A percentile compares a stretch with the other conserved stretches of the same genome.
Evolutionary conservation across 768 basidiomycete genomes (phyloP).

Genomic region (Russula earlei): DNA sequence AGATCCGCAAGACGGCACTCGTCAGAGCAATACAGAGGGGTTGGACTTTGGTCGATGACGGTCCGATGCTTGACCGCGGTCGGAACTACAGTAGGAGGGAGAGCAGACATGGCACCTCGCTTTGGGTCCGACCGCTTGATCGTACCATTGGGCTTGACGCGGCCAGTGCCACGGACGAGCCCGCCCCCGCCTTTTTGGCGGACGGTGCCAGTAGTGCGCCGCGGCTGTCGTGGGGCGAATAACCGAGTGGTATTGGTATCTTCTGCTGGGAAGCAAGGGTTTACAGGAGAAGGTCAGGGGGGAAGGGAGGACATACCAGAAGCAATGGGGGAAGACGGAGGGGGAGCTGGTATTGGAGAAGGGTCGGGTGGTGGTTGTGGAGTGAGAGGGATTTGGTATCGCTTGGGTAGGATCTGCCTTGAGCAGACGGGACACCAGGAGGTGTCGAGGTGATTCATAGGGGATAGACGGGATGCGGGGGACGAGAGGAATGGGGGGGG

Average conservation of each 20-base stretch:
- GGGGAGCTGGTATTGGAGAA: constrained; percentile 29
- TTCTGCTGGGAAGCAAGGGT: constrained; percentile 16
- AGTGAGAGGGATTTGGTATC: constrained; percentile 41
- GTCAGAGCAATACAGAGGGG: constrained; percentile 77
- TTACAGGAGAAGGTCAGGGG: constrained; percentile 13
- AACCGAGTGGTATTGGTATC: constrained; percentile 24
- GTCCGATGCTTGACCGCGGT: constrained; percentile 44
- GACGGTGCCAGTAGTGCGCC: constrained; percentile 28
- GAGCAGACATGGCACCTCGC: constrained; percentile 18
- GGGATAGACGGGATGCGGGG: background rate
- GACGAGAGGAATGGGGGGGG: background rate
- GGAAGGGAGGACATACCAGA: constrained; percentile 30
- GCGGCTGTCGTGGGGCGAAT: constrained; percentile 24
- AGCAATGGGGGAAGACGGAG: constrained; percentile 30
- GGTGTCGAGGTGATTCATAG: constrained; percentile 39
- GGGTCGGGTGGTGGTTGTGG: constrained; percentile 21
- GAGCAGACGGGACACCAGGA: constrained; percentile 78
- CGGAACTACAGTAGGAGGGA: constrained; percentile 22
- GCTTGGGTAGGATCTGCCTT: constrained; percentile 72
- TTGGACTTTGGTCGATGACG: constrained; percentile 73
- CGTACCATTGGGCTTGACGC: constrained; percentile 49
- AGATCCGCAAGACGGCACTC: constrained; percentile 59
- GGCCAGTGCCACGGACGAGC: constrained; percentile 57
- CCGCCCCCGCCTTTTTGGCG: constrained; percentile 36
- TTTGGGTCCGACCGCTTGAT: constrained; percentile 34